Evolutionary conservation across 129 eudicot genomes (phyloP).

Genomic region (Tagetes patula): DNA sequence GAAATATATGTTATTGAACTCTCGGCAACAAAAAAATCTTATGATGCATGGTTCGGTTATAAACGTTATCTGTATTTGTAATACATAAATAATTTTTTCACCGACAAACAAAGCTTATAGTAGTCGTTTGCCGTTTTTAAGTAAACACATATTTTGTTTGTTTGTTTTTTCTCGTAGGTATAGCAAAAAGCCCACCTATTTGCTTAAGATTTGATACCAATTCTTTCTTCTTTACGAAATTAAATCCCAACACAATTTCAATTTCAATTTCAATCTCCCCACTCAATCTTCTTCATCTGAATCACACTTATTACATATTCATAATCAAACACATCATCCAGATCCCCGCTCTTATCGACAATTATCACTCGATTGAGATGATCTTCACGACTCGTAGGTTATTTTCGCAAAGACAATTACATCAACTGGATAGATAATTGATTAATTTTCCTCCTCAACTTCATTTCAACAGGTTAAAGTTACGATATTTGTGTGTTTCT

Average conservation of each 20-base stretch:
- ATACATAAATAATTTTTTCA: too few species aligned
- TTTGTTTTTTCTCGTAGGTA: too few species aligned
- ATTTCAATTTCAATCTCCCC: conserved; percentile 20
- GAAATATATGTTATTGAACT: too few species aligned
- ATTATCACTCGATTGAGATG: conserved; percentile 21
- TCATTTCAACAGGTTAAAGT: conserved; percentile 23
- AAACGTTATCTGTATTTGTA: too few species aligned
- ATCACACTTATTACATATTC: not conserved
- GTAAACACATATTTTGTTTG: too few species aligned
- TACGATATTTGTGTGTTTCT: not conserved
- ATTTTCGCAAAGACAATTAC: conserved; percentile 6
- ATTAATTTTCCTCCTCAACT: not conserved
- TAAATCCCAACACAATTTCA: conserved; percentile 19
- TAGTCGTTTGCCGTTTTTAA: too few species aligned
- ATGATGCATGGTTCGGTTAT: too few species aligned
- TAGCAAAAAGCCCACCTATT: not conserved
- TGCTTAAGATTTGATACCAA: not conserved
- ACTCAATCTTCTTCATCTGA: not conserved
- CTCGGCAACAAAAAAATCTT: too few species aligned
- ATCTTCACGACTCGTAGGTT: conserved; percentile 15
- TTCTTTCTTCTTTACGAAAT: conserved; percentile 10
- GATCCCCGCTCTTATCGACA: not conserved
- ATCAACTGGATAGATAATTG: conserved; percentile 14
- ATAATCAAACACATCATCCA: not conserved
- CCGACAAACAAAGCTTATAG: too few species aligned